Percentiles rank a stretch among this genome's conserved stretches.
Conservation (phyloP, 1,139 yeast species). For the Blastobotrys aristatus region DNA sequence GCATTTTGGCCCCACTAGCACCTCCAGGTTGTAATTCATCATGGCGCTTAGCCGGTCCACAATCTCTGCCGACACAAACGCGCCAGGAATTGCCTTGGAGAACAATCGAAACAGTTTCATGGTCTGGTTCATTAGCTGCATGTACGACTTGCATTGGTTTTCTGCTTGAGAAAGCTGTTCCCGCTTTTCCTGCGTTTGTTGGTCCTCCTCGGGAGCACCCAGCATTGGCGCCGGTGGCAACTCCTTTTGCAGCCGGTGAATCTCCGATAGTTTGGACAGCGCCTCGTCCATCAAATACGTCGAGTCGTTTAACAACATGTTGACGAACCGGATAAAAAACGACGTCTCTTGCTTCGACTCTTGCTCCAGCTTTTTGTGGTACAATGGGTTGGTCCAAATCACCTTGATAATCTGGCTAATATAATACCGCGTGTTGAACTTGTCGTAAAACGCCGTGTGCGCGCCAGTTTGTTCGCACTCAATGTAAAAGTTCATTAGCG, state of each 20-base stretch:
- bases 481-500: constrained; percentile 83
- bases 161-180: constrained; percentile 59
- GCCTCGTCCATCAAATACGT: constrained; percentile 91
- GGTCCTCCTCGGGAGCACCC: constrained; percentile 18
- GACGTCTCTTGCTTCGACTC: constrained; percentile 63
- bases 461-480: constrained; percentile 97
- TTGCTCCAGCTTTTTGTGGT: constrained; percentile 59
- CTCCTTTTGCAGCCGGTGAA: constrained; percentile 70
- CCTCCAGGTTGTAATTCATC: constrained; percentile 86
- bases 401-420: constrained; percentile 79
- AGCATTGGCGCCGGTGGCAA: constrained; percentile 22
- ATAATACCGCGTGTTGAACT: constrained; percentile 84
- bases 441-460: constrained; percentile 91
- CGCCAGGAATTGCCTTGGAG: constrained; percentile 79
- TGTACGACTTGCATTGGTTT: constrained; percentile 71
- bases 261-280: constrained; percentile 67
- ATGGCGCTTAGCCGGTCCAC: constrained; percentile 93
- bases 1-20: constrained; percentile 93
- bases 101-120: constrained; percentile 73
- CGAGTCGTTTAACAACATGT: constrained; percentile 90
- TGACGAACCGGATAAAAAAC: constrained; percentile 86
- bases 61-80: constrained; percentile 83
- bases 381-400: constrained; percentile 70
- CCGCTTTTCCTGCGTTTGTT: constrained; percentile 45
- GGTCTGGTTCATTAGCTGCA: constrained; percentile 81